phyloP scores from a whole-genome alignment of 2,329 filamentous ascomycete genomes.

The Cladosporium austrohemisphaericum region DNA sequence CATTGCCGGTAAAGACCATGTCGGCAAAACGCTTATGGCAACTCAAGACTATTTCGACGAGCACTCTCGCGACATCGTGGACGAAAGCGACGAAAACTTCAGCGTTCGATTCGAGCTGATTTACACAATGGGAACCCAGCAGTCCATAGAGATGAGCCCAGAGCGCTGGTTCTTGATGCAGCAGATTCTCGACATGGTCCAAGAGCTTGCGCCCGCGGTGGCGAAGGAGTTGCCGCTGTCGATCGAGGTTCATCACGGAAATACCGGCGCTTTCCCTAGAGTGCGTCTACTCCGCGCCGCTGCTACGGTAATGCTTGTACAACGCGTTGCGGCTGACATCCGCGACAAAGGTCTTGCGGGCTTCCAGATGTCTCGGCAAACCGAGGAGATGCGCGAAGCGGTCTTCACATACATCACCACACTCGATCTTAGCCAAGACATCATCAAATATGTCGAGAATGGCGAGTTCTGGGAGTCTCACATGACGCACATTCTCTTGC shows the following conservation, averaged over 20 bases:
- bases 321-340: constrained; percentile 32
- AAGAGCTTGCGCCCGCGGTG: constrained; percentile 1
- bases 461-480: constrained; percentile 19
- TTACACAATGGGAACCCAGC: constrained; percentile 42
- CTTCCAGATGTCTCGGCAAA: constrained; percentile 19
- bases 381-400: constrained; percentile 14
- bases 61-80: constrained; percentile 57
- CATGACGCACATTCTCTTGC: constrained; percentile 46
- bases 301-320: constrained; percentile 32
- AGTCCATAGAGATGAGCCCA: constrained; percentile 38
- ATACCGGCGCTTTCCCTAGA: constrained; percentile 48
- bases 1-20: constrained; percentile 42
- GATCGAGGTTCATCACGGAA: constrained; percentile 16
- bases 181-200: constrained; percentile 33
- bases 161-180: constrained; percentile 39
- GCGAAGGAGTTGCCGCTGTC: constrained; percentile 17
- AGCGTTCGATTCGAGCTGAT: constrained; percentile 42
- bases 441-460: constrained; percentile 17
- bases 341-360: constrained; percentile 27
- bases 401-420: constrained; percentile 21
- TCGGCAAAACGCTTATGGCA: constrained; percentile 48
- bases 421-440: constrained; percentile 8
- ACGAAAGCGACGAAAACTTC: constrained; percentile 55
- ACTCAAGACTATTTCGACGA: constrained; percentile 50
- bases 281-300: constrained; percentile 52